These are phyloP conservation scores for Tolypocladium paradoxum DNA, from an alignment of 2,329 filamentous ascomycete genomes.

Conservation along the genomic window DNA sequence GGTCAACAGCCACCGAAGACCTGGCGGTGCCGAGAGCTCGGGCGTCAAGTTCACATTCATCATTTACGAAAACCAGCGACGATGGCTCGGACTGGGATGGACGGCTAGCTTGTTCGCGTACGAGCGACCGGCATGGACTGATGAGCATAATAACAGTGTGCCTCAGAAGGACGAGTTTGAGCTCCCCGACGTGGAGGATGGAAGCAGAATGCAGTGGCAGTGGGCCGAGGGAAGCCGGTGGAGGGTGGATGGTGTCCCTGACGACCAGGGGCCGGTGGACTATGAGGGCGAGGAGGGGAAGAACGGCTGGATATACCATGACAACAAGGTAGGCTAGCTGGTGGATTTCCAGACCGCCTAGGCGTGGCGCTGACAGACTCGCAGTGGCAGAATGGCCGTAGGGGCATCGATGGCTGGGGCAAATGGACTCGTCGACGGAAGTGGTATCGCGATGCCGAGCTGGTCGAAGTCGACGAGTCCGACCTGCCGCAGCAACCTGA, in stretches of 20 bases:
- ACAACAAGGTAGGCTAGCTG: constrained; percentile 65
- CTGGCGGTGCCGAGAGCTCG: constrained; percentile 44
- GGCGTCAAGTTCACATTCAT: constrained; percentile 95
- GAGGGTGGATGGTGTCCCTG: constrained; percentile 67
- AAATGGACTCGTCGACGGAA: constrained; percentile 87
- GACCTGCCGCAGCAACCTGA: constrained; percentile 26
- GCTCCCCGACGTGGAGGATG: constrained; percentile 50
- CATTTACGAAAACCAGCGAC: constrained; percentile 88
- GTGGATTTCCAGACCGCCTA: too few relatives aligned
- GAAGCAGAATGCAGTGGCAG: constrained; percentile 46
- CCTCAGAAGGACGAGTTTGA: constrained; percentile 62
- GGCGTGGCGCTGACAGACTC: constrained; percentile 4
- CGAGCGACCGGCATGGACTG: constrained; percentile 85
- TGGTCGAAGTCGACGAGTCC: constrained; percentile 58
- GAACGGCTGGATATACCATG: constrained; percentile 93
- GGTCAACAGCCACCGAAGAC: constrained; percentile 16
- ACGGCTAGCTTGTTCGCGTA: constrained; percentile 85
- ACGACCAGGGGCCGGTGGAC: constrained; percentile 32
- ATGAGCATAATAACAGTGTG: constrained; percentile 81
- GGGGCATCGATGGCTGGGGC: constrained; percentile 83
- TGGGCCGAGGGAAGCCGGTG: constrained; percentile 84
- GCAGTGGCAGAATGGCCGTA: constrained; percentile 80
- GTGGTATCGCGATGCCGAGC: constrained; percentile 93
- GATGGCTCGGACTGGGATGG: constrained; percentile 94
- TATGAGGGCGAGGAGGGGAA: constrained; percentile 50